Percentiles rank a stretch among this genome's conserved stretches.
Evolutionary conservation across 78 protist genomes (phyloP).

Genomic region (Creolimax fragrantissima): DNA sequence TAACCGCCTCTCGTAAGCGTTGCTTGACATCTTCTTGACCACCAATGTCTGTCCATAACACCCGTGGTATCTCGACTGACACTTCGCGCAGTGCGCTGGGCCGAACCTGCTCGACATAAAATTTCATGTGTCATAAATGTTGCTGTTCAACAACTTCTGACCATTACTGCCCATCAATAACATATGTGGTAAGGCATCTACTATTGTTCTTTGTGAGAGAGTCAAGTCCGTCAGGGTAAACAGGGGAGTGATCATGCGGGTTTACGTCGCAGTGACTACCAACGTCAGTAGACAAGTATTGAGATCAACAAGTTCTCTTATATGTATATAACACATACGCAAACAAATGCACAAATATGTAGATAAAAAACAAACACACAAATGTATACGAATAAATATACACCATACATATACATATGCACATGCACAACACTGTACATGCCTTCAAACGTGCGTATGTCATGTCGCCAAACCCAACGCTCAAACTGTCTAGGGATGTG

Average conservation of each 20-base stretch:
- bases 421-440: background rate
- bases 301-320: too few species aligned
- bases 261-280: too few species aligned
- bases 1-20: constrained; percentile 74
- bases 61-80: background rate
- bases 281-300: too few species aligned
- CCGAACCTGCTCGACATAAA: background rate
- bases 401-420: background rate
- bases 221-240: too few species aligned
- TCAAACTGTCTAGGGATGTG: background rate
- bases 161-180: too few species aligned
- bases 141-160: too few species aligned
- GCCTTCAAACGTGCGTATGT: background rate
- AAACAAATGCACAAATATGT: background rate
- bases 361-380: background rate
- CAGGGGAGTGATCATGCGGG: too few species aligned
- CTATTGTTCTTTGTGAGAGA: too few species aligned
- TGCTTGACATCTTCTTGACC: constrained; percentile 81
- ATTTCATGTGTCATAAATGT: too few species aligned
- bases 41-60: constrained; percentile 93
- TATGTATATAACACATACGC: background rate
- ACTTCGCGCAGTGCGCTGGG: constrained; percentile 55
- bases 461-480: background rate
- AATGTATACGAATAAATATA: background rate
- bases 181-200: too few species aligned